Evolutionary conservation across 345 rosid species (phyloP).

Genomic region (Kernera saxatilis): DNA sequence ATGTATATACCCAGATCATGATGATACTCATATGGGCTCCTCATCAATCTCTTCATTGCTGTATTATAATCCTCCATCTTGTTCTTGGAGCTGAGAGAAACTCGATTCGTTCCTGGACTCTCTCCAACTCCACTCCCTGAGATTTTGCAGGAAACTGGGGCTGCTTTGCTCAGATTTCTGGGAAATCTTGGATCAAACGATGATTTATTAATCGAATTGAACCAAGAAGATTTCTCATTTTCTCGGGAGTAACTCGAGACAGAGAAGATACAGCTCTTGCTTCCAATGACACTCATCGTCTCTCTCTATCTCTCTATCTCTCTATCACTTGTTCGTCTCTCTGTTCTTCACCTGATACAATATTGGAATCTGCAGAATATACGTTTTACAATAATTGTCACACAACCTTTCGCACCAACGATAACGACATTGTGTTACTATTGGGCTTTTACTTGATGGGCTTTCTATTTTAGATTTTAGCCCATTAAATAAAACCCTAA

Average conservation of each 20-base stretch:
- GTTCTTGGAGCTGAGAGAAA: conserved; percentile 40
- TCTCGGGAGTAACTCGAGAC: conserved; percentile 14
- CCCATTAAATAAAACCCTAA: neutral
- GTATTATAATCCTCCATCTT: conserved; percentile 65
- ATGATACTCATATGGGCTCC: conserved; percentile 87
- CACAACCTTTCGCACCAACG: neutral
- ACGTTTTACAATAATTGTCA: conserved; percentile 10
- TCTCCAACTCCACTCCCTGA: conserved; percentile 41
- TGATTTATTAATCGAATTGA: conserved; percentile 6
- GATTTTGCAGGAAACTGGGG: conserved; percentile 36
- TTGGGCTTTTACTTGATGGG: neutral
- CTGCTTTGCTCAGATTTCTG: conserved; percentile 21
- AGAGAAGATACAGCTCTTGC: conserved; percentile 31
- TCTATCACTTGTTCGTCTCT: neutral
- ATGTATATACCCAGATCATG: conserved; percentile 69
- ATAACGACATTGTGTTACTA: neutral
- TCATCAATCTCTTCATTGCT: conserved; percentile 89
- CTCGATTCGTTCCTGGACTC: conserved; percentile 24
- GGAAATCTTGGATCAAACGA: conserved; percentile 13
- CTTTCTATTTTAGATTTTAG: neutral
- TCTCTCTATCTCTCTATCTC: neutral
- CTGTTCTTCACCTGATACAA: conserved; percentile 15
- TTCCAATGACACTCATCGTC: conserved; percentile 33
- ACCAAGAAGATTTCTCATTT: conserved; percentile 5
- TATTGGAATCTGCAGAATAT: conserved; percentile 17